Conservation (phyloP, 2,329 filamentous ascomycete genomes). For the Ploettnerulaceae sp. region DNA sequence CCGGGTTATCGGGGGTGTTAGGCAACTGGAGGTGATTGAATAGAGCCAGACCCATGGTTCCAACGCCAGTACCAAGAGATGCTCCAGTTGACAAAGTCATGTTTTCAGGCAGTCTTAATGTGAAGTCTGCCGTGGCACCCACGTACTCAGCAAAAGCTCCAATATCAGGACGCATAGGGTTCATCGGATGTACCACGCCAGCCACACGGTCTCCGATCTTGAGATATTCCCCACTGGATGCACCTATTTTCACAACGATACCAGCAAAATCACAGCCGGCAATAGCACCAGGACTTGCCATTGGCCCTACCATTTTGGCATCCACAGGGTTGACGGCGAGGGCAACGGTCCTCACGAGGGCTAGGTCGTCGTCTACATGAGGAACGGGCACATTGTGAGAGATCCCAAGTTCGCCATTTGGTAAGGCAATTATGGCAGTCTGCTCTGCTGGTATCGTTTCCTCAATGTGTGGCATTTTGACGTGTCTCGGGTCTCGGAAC, state of each 20-base stretch:
- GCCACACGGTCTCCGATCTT: conserved; percentile 25
- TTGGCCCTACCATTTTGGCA: conserved; percentile 20
- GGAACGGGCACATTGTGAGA: neutral
- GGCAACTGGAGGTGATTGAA: conserved; percentile 3
- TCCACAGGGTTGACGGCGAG: conserved; percentile 41
- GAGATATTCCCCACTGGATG: conserved; percentile 24
- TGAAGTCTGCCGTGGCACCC: conserved; percentile 34
- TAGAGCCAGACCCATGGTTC: conserved; percentile 1
- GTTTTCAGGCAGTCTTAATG: conserved; percentile 35
- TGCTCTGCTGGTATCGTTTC: neutral
- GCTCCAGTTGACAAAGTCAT: conserved; percentile 25
- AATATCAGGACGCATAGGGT: conserved; percentile 1
- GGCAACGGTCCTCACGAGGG: conserved; percentile 18
- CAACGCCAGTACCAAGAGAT: neutral
- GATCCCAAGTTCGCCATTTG: neutral
- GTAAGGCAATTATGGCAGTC: neutral
- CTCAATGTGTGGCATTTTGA: neutral
- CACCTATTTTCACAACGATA: conserved; percentile 41
- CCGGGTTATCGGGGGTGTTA: conserved; percentile 2
- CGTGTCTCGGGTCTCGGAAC: too few relatives aligned
- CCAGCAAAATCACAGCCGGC: conserved; percentile 23
- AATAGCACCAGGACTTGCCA: conserved; percentile 10
- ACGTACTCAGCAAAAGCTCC: conserved; percentile 44
- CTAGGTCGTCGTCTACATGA: neutral
- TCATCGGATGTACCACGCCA: conserved; percentile 12